Conservation (phyloP, 2,329 filamentous ascomycete genomes). For the Aspergillus bombycis region DNA sequence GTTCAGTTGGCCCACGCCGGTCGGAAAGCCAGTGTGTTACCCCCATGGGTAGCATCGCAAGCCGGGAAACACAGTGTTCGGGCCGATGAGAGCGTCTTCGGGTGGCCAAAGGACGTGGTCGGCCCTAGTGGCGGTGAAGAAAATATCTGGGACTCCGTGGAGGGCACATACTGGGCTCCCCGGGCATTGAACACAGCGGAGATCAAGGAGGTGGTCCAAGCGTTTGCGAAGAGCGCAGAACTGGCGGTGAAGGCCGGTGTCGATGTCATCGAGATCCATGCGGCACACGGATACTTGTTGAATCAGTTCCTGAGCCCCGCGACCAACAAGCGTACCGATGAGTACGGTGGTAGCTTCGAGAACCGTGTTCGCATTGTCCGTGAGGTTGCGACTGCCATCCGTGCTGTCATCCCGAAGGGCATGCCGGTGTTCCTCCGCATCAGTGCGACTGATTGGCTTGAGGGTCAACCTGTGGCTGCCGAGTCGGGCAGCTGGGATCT, state of each 20-base stretch:
- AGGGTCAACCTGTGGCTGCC: slow-evolving; percentile 41
- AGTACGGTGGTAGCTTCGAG: slow-evolving; percentile 54
- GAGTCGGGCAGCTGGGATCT: slow-evolving; percentile 44
- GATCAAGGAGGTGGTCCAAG: slow-evolving; percentile 65
- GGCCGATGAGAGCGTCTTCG: slow-evolving; percentile 55
- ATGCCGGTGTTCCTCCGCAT: slow-evolving; percentile 75
- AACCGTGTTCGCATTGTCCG: slow-evolving; percentile 69
- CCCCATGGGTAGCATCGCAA: slow-evolving; percentile 47
- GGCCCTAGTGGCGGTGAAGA: slow-evolving; percentile 45
- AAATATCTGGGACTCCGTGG: slow-evolving; percentile 60
- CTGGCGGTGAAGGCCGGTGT: slow-evolving; percentile 70
- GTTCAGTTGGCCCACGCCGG: slow-evolving; percentile 85
- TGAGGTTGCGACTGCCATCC: slow-evolving; percentile 65
- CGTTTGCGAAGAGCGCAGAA: slow-evolving; percentile 61
- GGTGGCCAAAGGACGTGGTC: slow-evolving; percentile 56
- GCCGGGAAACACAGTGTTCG: slow-evolving; percentile 24
- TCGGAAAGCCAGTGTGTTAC: slow-evolving; percentile 59
- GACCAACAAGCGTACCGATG: slow-evolving; percentile 66
- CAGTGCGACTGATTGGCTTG: slow-evolving; percentile 73
- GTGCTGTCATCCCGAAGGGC: slow-evolving; percentile 62
- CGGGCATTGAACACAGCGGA: slow-evolving; percentile 68
- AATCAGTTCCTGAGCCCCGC: slow-evolving; percentile 70
- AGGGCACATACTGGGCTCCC: slow-evolving; percentile 60
- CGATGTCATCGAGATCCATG: slow-evolving; percentile 78
- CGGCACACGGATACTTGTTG: slow-evolving; percentile 76